These are phyloP conservation scores for Monsonia emarginata DNA, from an alignment of 441 rosid species.

Conservation along the genomic window DNA sequence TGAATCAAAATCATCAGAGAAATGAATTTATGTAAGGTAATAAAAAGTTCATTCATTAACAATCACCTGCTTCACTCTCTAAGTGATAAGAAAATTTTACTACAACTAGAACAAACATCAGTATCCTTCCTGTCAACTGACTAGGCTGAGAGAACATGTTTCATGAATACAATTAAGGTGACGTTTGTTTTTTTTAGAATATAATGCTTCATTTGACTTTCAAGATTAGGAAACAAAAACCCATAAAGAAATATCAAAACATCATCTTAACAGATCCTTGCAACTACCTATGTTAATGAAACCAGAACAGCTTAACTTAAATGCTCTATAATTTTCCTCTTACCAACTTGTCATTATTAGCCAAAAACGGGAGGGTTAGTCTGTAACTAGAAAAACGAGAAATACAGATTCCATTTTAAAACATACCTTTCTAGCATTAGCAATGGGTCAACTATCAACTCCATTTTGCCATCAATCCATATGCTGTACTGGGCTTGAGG, in stretches of 20 bases:
- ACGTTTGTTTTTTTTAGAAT: too few species aligned
- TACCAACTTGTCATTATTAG: not conserved
- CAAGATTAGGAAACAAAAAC: too few species aligned
- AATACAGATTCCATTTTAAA: not conserved
- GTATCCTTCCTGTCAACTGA: too few species aligned
- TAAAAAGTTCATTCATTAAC: not conserved
- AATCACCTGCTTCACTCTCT: too few species aligned
- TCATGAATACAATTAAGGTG: too few species aligned
- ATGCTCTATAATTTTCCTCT: too few species aligned
- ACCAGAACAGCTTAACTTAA: not conserved
- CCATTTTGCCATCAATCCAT: slow-evolving; percentile 99
- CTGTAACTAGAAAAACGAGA: not conserved
- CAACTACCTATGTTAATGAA: not conserved
- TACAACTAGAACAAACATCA: too few species aligned
- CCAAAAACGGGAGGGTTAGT: not conserved
- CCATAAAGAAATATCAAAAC: too few species aligned
- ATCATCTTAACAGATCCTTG: too few species aligned
- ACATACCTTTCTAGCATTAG: slow-evolving; percentile 77
- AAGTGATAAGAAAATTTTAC: too few species aligned
- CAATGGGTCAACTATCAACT: slow-evolving; percentile 80
- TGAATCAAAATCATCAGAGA: slow-evolving; percentile 6
- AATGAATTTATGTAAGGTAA: not conserved
- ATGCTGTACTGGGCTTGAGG: slow-evolving; percentile 89
- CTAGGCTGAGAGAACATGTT: too few species aligned
- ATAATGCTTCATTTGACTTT: too few species aligned